Evolutionary conservation across 192 early-diverging fungal genomes (phyloP).

Genomic region (Linderina pennispora): DNA sequence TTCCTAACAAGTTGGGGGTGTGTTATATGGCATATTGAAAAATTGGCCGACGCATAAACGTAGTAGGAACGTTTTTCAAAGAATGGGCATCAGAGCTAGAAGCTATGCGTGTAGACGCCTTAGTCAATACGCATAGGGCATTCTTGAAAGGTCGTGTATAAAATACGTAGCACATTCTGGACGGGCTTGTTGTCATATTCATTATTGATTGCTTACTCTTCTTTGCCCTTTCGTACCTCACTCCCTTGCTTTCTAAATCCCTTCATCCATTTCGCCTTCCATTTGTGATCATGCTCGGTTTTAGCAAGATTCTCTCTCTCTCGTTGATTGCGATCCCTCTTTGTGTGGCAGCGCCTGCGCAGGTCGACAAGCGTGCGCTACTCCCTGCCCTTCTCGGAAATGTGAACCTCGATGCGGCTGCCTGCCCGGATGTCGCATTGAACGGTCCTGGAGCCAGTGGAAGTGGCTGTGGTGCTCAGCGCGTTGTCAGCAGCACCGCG

Average conservation of each 20-base stretch:
- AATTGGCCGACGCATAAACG: too few relatives aligned
- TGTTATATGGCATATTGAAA: too few relatives aligned
- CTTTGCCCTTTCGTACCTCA: background rate
- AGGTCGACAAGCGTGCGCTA: conserved; percentile 20
- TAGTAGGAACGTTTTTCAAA: too few relatives aligned
- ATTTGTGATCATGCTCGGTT: conserved; percentile 16
- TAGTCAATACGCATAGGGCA: too few relatives aligned
- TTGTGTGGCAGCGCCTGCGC: conserved; percentile 8
- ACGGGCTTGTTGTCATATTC: too few relatives aligned
- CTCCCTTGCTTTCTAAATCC: background rate
- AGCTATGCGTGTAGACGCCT: too few relatives aligned
- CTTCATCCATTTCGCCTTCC: background rate
- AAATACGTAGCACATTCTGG: too few relatives aligned
- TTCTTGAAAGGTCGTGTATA: background rate
- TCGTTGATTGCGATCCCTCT: conserved; percentile 10
- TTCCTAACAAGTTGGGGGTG: too few relatives aligned
- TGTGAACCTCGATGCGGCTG: conserved; percentile 20
- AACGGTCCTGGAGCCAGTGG: conserved; percentile 25
- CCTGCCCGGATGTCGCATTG: conserved; percentile 33
- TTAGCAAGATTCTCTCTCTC: conserved; percentile 15
- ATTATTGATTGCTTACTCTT: too few relatives aligned
- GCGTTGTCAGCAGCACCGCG: background rate
- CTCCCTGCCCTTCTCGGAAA: conserved; percentile 41
- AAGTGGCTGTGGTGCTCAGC: conserved; percentile 11
- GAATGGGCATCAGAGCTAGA: too few relatives aligned